phyloP scores from a whole-genome alignment of 768 basidiomycete species.

The Boletus pseudopeckii region DNA sequence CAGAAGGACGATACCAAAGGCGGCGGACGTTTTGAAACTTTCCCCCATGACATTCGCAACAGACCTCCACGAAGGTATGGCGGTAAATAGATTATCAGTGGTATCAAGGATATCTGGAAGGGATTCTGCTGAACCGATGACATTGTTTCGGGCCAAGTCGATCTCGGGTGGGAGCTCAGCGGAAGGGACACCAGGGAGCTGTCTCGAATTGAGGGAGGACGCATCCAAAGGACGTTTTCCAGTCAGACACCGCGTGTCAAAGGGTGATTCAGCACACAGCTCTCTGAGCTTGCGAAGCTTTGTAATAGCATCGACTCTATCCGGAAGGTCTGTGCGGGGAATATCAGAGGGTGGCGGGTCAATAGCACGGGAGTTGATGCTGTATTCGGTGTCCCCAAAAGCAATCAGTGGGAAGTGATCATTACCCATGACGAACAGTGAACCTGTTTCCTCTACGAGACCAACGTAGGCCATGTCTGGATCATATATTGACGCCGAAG shows the following conservation, averaged over 20 bases:
- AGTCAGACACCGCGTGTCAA: slow-evolving; percentile 57
- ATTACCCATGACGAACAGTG: slow-evolving; percentile 84
- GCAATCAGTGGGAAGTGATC: slow-evolving; percentile 78
- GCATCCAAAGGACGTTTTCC: slow-evolving; percentile 57
- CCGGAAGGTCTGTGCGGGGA: slow-evolving; percentile 33
- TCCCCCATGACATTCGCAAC: slow-evolving; percentile 12
- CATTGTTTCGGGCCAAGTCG: slow-evolving; percentile 6
- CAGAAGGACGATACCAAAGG: slow-evolving; percentile 22
- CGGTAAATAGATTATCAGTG: slow-evolving; percentile 11
- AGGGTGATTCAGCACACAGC: slow-evolving; percentile 35
- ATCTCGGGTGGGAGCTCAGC: slow-evolving; percentile 31
- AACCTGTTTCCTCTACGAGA: slow-evolving; percentile 63
- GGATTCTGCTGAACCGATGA: slow-evolving; percentile 15
- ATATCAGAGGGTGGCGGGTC: slow-evolving; percentile 35
- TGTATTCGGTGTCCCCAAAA: slow-evolving; percentile 51
- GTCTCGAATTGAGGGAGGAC: slow-evolving; percentile 45
- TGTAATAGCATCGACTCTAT: slow-evolving; percentile 45
- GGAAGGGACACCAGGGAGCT: slow-evolving; percentile 57
- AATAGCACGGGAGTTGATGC: slow-evolving; percentile 29
- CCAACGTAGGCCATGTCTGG: slow-evolving; percentile 78
- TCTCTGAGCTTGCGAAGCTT: slow-evolving; percentile 42
- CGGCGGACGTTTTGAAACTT: slow-evolving; percentile 10
- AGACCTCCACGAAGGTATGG: slow-evolving; percentile 15
- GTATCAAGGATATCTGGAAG: slow-evolving; percentile 16
- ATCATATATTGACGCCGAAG: slow-evolving; percentile 37